phyloP scores from a whole-genome alignment of 345 rosid species.

The Raphanus raphanistrum region DNA sequence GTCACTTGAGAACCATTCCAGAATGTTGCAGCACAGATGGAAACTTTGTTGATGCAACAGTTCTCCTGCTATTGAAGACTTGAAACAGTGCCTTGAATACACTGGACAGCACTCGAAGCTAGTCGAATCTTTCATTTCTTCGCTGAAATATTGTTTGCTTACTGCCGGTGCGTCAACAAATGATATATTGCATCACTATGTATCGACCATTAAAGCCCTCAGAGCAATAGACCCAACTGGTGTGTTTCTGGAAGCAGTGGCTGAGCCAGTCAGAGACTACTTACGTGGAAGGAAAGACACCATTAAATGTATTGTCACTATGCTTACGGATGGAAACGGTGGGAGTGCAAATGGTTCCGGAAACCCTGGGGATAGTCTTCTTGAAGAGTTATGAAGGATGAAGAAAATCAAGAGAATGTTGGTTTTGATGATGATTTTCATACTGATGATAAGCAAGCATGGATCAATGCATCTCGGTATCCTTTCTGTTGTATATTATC shows the following conservation, averaged over 20 bases:
- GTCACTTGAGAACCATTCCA: background rate
- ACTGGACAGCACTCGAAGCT: constrained; percentile 95
- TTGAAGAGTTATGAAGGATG: constrained; percentile 96
- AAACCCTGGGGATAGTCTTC: constrained; percentile 91
- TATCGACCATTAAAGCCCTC: constrained; percentile 93
- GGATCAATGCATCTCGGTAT: constrained; percentile 75
- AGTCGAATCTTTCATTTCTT: constrained; percentile 88
- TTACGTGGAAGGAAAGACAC: constrained; percentile 92
- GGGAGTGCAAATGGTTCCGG: constrained; percentile 83
- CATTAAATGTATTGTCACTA: constrained; percentile 91
- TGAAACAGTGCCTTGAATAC: constrained; percentile 90
- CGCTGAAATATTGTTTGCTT: constrained; percentile 75
- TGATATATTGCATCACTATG: constrained; percentile 97
- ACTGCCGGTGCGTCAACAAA: constrained; percentile 99
- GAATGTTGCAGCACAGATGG: constrained; percentile 19
- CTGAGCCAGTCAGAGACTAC: constrained; percentile 95
- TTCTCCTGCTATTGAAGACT: constrained; percentile 91
- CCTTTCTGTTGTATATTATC: constrained; percentile 5
- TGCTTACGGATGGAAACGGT: constrained; percentile 94
- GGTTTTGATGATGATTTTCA: constrained; percentile 75
- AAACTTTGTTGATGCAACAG: constrained; percentile 46
- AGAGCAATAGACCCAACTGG: constrained; percentile 93
- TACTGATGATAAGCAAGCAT: constrained; percentile 86
- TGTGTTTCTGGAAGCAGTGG: constrained; percentile 91
- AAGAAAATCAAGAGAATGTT: constrained; percentile 72